Evolutionary conservation across 2,329 filamentous ascomycete species (phyloP).

Genomic region (Fusarium succisae): DNA sequence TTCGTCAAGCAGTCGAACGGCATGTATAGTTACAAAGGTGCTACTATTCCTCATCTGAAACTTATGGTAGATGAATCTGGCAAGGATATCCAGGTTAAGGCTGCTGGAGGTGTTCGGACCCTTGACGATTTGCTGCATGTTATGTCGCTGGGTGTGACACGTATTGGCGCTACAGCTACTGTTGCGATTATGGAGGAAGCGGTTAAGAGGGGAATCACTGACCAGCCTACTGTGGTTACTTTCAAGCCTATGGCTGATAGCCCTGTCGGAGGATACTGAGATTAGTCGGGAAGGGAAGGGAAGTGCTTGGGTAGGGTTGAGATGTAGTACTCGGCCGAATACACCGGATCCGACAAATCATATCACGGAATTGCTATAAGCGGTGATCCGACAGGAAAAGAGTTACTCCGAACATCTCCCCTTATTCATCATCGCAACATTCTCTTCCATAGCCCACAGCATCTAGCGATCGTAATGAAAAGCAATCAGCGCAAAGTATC

Average conservation of each 20-base stretch:
- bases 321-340: not conserved
- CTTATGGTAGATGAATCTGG: conserved; percentile 61
- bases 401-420: not conserved
- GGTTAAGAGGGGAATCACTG: conserved; percentile 56
- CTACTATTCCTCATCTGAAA: conserved; percentile 60
- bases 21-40: conserved; percentile 62
- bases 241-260: conserved; percentile 19
- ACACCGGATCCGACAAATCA: accelerated
- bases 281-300: accelerated
- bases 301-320: not conserved
- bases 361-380: accelerated
- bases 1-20: conserved; percentile 65
- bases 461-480: not conserved
- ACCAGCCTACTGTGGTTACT: conserved; percentile 26
- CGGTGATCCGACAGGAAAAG: not conserved
- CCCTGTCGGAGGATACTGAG: conserved; percentile 10
- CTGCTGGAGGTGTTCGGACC: conserved; percentile 65
- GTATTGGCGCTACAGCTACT: conserved; percentile 66
- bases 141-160: conserved; percentile 62
- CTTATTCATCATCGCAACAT: not conserved
- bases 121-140: conserved; percentile 65
- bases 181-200: conserved; percentile 65
- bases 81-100: conserved; percentile 60
- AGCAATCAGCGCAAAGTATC: not conserved
- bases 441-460: accelerated